Base-by-base conservation (phyloP, 805 yeast genomes). In the Maudiozyma serrabonitensis region DNA sequence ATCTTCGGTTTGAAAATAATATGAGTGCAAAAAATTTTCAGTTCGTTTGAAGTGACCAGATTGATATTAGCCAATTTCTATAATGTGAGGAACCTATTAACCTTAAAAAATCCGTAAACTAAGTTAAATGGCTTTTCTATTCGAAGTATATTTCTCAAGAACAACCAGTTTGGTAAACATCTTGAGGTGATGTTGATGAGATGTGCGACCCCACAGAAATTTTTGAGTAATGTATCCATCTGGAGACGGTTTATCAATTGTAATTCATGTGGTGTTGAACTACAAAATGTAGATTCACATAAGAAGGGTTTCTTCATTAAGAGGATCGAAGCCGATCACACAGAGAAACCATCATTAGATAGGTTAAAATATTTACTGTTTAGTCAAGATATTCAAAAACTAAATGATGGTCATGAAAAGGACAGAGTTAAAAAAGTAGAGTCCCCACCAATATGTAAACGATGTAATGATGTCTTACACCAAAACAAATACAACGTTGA, bases 401-500 rank as follows among this genome's bases (percentile, higher is more conserved):
- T 57, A 5, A 63, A 60, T 32, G 61, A 61, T 16, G 45, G 41
- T 4, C 52, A 34, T 6, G 44, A 41, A 8, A 50, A n/a, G 26
- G 49, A 41, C 39, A 18, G 15, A 3, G 16, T 21, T 32, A 41
- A 7, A 47, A 55, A 52, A 21, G 16, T 50, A 15, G 54, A 51
- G n/a, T 46, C 46, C 6, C 54, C 54, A 11, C 37, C 66, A 12
- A 69, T 73, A 26, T 83, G 90, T 58, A 63, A 72, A 37, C 61
- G 88, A 45, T 83, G 90, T 60, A 68, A 76, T 43, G 73, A 79
- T 52, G 79, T 79, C 0, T 52, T 73, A 1, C 68, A 74, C 56
- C 72, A 73, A 32, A 72, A 76, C 28, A 58, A 60, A 3, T 76
- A 70, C 55, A 60, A 69, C 16, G 21, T 59, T 0, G 71, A 74